Evolutionary conservation across 352 stramenopile genomes (phyloP).

Genomic region (Phytopythium litorale): DNA sequence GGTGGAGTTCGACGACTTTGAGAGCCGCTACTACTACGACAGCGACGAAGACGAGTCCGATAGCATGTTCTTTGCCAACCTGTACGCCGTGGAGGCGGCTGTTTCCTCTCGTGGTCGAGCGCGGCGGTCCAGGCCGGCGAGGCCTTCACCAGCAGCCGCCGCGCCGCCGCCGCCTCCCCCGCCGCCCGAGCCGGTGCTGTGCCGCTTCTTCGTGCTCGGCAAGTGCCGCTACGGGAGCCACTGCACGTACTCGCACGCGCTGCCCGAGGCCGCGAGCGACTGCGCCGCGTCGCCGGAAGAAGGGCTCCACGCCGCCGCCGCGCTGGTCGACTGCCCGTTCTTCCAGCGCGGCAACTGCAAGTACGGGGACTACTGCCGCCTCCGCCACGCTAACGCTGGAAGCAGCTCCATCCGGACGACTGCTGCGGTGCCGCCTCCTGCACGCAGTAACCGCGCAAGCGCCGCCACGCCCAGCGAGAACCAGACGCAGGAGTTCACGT

Average conservation of each 20-base stretch:
- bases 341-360: conserved; percentile 76
- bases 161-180: neutral
- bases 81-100: neutral
- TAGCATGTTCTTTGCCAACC: conserved; percentile 4
- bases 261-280: conserved; percentile 27
- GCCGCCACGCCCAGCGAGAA: neutral
- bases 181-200: conserved; percentile 35
- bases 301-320: conserved; percentile 39
- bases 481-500: conserved; percentile 55
- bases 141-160: neutral
- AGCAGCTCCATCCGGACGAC: no score
- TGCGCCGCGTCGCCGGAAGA: conserved; percentile 29
- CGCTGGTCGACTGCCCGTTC: conserved; percentile 70
- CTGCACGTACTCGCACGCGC: conserved; percentile 68
- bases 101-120: no score
- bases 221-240: conserved; percentile 70
- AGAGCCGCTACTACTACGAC: conserved; percentile 6
- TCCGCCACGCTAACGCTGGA: conserved; percentile 30
- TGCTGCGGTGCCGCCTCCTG: neutral
- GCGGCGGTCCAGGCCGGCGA: neutral
- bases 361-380: conserved; percentile 61
- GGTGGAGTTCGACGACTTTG: conserved; percentile 2
- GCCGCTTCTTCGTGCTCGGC: conserved; percentile 74
- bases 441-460: neutral
- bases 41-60: conserved; percentile 6